Evolutionary conservation across 2,329 filamentous ascomycete species (phyloP).

Genomic region (Penicillium psychrosexuale): DNA sequence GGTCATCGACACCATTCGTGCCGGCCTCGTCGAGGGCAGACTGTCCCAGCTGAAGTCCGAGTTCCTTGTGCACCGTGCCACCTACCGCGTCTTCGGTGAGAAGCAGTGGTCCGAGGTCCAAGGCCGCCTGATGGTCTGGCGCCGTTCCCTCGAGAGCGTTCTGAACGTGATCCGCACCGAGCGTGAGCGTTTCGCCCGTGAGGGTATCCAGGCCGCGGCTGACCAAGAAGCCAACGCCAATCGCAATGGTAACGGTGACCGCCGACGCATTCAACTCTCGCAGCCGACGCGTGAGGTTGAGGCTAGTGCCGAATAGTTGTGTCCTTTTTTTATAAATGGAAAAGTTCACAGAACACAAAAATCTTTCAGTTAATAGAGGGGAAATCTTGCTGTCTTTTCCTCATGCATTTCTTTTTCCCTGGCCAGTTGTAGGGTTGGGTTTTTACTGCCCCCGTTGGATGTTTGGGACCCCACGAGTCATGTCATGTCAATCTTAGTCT

Average conservation of each 20-base stretch:
- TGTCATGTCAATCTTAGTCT: conserved; percentile 27
- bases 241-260: conserved; percentile 26
- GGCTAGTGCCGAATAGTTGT: conserved; percentile 29
- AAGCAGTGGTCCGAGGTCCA: conserved; percentile 98
- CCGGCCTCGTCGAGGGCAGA: conserved; percentile 92
- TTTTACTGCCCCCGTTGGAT: conserved; percentile 22
- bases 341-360: conserved; percentile 23
- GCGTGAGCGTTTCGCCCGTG: conserved; percentile 73
- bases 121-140: conserved; percentile 87
- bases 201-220: conserved; percentile 60
- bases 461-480: conserved; percentile 28
- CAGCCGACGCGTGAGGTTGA: conserved; percentile 35
- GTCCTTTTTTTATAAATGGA: conserved; percentile 16
- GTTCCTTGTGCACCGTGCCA: conserved; percentile 93
- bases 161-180: conserved; percentile 74
- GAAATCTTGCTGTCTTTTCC: conserved; percentile 16
- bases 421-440: conserved; percentile 24
- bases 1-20: conserved; percentile 97
- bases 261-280: conserved; percentile 32
- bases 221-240: conserved; percentile 33
- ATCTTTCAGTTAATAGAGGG: conserved; percentile 25
- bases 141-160: conserved; percentile 74
- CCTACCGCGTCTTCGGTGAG: conserved; percentile 94
- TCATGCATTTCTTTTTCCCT: conserved; percentile 23
- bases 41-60: conserved; percentile 88